These are phyloP conservation scores for Paracorniculantispora psalliotae DNA, from an alignment of 2,329 filamentous ascomycete genomes.

Conservation along the genomic window DNA sequence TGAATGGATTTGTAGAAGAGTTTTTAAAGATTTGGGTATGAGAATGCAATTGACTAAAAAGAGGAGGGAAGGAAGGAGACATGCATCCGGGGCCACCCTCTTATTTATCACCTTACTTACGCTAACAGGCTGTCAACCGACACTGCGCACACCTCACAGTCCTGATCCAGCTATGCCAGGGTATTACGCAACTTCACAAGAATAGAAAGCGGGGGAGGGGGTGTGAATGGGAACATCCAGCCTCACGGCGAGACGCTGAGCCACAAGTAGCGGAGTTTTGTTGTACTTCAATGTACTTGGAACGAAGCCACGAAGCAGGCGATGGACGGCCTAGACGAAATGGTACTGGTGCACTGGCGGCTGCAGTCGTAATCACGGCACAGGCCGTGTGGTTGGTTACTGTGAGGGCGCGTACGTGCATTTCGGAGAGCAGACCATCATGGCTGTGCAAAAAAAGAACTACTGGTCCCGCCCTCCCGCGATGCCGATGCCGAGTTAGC, in stretches of 20 bases:
- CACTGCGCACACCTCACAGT: background rate
- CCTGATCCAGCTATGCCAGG: background rate
- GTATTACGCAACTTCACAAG: background rate
- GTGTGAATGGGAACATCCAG: background rate
- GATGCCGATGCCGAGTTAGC: constrained; percentile 11
- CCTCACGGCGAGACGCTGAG: too few relatives aligned
- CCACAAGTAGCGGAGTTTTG: background rate
- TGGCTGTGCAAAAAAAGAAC: background rate
- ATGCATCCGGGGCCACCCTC: background rate
- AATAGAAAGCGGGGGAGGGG: constrained; percentile 2
- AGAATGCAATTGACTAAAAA: background rate
- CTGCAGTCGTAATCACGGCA: too few relatives aligned
- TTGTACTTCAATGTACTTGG: background rate
- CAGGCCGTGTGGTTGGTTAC: too few relatives aligned
- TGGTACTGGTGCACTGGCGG: too few relatives aligned
- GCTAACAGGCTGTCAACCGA: background rate
- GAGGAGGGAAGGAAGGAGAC: background rate
- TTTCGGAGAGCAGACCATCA: too few relatives aligned
- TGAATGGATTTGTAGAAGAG: background rate
- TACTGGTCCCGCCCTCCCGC: background rate
- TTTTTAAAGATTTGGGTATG: background rate
- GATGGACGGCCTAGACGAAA: too few relatives aligned
- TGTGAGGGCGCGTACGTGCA: too few relatives aligned
- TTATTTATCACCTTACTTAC: constrained; percentile 1
- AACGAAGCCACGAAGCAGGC: too few relatives aligned